phyloP scores from a whole-genome alignment of 306 rosid species.

The Gleditsia sinensis region DNA sequence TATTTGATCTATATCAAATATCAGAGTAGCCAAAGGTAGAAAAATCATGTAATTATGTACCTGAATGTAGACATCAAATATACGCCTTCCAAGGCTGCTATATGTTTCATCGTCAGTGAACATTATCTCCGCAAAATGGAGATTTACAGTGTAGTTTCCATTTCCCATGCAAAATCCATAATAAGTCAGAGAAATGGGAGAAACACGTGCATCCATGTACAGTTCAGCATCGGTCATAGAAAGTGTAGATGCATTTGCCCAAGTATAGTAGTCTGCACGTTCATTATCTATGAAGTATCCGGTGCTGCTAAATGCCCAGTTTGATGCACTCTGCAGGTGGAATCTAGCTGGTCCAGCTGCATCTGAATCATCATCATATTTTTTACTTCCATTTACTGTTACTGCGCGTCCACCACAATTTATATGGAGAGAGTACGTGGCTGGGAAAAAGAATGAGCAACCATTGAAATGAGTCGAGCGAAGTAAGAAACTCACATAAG shows the following conservation, averaged over 20 bases:
- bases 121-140: conserved; percentile 62
- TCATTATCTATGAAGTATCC: conserved; percentile 45
- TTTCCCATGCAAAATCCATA: conserved; percentile 57
- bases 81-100: conserved; percentile 54
- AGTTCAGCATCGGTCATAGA: conserved; percentile 33
- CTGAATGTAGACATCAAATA: conserved; percentile 61
- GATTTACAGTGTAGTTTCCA: conserved; percentile 48
- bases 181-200: conserved; percentile 68
- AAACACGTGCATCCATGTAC: conserved; percentile 62
- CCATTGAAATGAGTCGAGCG: background rate
- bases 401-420: conserved; percentile 25
- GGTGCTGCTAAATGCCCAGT: conserved; percentile 62
- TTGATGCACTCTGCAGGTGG: background rate
- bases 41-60: conserved; percentile 29
- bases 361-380: conserved; percentile 8
- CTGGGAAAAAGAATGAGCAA: background rate
- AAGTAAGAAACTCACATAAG: background rate
- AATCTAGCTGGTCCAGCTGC: background rate
- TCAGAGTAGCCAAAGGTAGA: too few species aligned
- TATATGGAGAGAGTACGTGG: conserved; percentile 25
- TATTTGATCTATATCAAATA: background rate
- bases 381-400: background rate
- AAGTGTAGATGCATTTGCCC: background rate
- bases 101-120: conserved; percentile 34
- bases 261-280: background rate